phyloP scores from a whole-genome alignment of 2,329 filamentous ascomycete genomes.

The Chaetomiaceae sp. region DNA sequence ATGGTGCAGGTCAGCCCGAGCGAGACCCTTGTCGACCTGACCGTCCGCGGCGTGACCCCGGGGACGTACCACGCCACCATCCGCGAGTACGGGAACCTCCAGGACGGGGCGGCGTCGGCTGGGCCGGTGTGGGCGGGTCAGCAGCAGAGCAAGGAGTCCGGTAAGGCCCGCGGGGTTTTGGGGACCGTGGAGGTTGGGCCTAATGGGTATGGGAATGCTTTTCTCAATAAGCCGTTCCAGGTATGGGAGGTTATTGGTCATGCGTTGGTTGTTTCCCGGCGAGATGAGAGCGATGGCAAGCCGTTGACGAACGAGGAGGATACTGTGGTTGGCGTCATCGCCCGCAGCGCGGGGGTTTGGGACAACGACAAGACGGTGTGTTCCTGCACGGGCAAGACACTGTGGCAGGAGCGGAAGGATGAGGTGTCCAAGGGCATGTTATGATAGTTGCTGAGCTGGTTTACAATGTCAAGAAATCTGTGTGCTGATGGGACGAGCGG shows the following conservation, averaged over 20 bases:
- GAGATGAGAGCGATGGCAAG: slow-evolving; percentile 52
- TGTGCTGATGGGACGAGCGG: too few relatives aligned
- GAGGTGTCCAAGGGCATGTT: slow-evolving; percentile 88
- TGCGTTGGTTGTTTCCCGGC: slow-evolving; percentile 76
- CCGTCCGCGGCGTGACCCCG: slow-evolving; percentile 73
- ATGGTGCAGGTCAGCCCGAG: slow-evolving; percentile 86
- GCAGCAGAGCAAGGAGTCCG: slow-evolving; percentile 9
- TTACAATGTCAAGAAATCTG: background rate
- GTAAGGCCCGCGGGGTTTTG: slow-evolving; percentile 56
- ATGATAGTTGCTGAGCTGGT: slow-evolving; percentile 40
- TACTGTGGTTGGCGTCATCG: slow-evolving; percentile 89
- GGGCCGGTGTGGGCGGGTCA: slow-evolving; percentile 71
- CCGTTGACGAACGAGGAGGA: slow-evolving; percentile 71
- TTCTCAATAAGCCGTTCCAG: slow-evolving; percentile 76
- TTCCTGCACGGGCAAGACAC: slow-evolving; percentile 94
- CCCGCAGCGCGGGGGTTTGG: slow-evolving; percentile 95
- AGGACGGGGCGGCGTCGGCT: slow-evolving; percentile 73
- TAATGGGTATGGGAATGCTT: slow-evolving; percentile 71
- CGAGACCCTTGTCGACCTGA: slow-evolving; percentile 82
- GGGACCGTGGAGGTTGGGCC: slow-evolving; percentile 71
- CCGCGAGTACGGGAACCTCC: slow-evolving; percentile 82
- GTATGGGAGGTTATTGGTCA: slow-evolving; percentile 97
- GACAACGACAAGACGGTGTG: slow-evolving; percentile 98
- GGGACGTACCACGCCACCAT: slow-evolving; percentile 83
- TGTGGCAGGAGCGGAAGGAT: slow-evolving; percentile 95